Percentiles rank a stretch among this genome's conserved stretches.
These are phyloP conservation scores for Beauveria caledonica DNA, from an alignment of 2,329 filamentous ascomycete genomes.

Conservation along the genomic window DNA sequence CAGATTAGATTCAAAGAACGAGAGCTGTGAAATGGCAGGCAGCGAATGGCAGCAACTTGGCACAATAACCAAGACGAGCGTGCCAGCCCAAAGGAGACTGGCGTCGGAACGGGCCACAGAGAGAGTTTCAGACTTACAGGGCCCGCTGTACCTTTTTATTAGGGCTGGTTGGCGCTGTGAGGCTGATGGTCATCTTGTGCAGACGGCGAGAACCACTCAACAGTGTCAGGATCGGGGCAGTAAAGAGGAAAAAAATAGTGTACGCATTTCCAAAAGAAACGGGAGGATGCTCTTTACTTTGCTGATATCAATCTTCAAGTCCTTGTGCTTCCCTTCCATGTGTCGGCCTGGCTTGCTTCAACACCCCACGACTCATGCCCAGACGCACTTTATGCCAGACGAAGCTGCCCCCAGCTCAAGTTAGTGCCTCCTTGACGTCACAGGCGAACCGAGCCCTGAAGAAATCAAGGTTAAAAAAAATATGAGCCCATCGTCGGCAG, in stretches of 20 bases:
- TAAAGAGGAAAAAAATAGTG: neutral
- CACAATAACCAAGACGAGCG: too few relatives aligned
- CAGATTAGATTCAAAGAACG: neutral
- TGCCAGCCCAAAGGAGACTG: neutral
- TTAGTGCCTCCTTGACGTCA: constrained; percentile 7
- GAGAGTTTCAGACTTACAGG: neutral
- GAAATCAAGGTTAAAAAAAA: neutral
- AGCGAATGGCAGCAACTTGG: too few relatives aligned
- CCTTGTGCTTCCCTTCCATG: too few relatives aligned
- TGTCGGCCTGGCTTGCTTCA: neutral
- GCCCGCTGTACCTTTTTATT: neutral
- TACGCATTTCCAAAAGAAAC: neutral
- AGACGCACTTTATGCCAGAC: neutral
- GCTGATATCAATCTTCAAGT: too few relatives aligned
- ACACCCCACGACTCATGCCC: neutral
- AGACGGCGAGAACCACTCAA: too few relatives aligned
- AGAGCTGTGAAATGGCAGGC: neutral
- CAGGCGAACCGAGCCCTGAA: neutral
- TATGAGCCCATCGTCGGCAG: neutral
- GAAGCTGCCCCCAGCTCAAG: neutral
- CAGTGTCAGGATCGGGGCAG: neutral
- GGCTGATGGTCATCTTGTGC: too few relatives aligned
- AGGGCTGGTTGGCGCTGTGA: neutral
- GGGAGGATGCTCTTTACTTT: too few relatives aligned
- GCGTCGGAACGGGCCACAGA: neutral